A percentile compares a stretch with the other conserved stretches of the same genome.
Conservation (phyloP, 2,329 filamentous ascomycete genomes). For the Clarireedia homoeocarpa region DNA sequence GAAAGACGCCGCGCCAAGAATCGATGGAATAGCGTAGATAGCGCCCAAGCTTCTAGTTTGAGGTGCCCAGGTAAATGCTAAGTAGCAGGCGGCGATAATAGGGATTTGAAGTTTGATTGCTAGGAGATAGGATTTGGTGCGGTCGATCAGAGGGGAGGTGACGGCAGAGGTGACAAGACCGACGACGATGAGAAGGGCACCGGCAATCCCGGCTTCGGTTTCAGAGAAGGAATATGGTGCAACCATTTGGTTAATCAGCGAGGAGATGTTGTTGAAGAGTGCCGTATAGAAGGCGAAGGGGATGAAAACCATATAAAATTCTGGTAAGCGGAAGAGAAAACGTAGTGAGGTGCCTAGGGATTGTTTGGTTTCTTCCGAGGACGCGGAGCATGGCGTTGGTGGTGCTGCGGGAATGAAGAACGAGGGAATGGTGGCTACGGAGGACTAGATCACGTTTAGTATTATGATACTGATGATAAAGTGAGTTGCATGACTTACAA, state of each 20-base stretch:
- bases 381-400: conserved; percentile 67
- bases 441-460: conserved; percentile 37
- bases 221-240: conserved; percentile 78
- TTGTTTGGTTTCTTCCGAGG: conserved; percentile 47
- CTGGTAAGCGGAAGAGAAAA: conserved; percentile 50
- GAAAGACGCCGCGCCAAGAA: conserved; percentile 77
- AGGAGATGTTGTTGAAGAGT: conserved; percentile 88
- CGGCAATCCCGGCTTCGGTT: conserved; percentile 80
- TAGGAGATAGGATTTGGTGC: conserved; percentile 69
- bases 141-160: conserved; percentile 74
- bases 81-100: conserved; percentile 63
- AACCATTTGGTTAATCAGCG: conserved; percentile 84
- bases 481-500: conserved; percentile 44
- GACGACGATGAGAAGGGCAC: conserved; percentile 81
- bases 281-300: conserved; percentile 83
- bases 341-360: conserved; percentile 42
- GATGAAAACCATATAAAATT: conserved; percentile 73
- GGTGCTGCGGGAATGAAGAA: conserved; percentile 73
- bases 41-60: conserved; percentile 47
- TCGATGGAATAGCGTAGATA: conserved; percentile 65
- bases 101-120: conserved; percentile 70
- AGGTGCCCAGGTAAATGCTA: conserved; percentile 77
- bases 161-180: conserved; percentile 73
- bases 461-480: not conserved
- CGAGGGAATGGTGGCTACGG: conserved; percentile 61